A percentile compares a stretch with the other conserved stretches of the same genome.
Conservation (phyloP, 2,329 filamentous ascomycete species). For the Sodiomyces alkalinus region DNA sequence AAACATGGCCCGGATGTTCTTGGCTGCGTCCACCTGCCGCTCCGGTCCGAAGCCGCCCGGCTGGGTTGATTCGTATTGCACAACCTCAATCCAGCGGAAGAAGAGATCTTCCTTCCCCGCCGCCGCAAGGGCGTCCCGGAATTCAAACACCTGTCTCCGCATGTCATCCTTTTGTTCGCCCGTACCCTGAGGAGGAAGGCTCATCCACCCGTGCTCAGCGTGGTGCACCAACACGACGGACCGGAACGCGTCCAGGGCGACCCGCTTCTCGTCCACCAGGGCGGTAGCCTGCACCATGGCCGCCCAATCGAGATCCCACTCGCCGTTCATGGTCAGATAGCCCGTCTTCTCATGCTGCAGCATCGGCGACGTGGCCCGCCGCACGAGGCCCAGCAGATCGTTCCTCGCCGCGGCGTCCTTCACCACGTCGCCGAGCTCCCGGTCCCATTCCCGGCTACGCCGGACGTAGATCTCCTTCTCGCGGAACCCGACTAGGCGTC, state of each 20-base stretch:
- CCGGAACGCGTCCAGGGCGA: constrained; percentile 51
- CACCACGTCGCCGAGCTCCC: constrained; percentile 38
- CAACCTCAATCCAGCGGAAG: constrained; percentile 82
- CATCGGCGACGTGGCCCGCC: constrained; percentile 52
- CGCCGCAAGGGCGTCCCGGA: constrained; percentile 58
- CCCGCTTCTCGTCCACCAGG: constrained; percentile 48
- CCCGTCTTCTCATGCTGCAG: constrained; percentile 66
- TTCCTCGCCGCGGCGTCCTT: constrained; percentile 33
- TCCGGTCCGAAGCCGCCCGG: constrained; percentile 67
- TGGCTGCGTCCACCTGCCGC: constrained; percentile 55
- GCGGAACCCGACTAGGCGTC: constrained; percentile 60
- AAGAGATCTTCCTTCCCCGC: constrained; percentile 82
- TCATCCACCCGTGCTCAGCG: constrained; percentile 55
- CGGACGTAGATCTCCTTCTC: constrained; percentile 69
- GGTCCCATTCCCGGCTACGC: constrained; percentile 59
- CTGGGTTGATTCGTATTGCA: constrained; percentile 71
- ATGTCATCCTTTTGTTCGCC: constrained; percentile 39
- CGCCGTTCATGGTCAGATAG: constrained; percentile 68
- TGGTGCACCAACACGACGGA: constrained; percentile 56
- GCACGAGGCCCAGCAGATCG: constrained; percentile 45
- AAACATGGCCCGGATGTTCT: constrained; percentile 64
- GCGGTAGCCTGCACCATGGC: constrained; percentile 61
- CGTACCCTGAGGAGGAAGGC: constrained; percentile 41
- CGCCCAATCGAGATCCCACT: constrained; percentile 80
- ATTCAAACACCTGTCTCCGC: constrained; percentile 60